Evolutionary conservation across 1,284 basidiomycete genomes (phyloP), one percentile per base, ranked within the genome.

Genomic region (Marasmius tenuissimus): DNA sequence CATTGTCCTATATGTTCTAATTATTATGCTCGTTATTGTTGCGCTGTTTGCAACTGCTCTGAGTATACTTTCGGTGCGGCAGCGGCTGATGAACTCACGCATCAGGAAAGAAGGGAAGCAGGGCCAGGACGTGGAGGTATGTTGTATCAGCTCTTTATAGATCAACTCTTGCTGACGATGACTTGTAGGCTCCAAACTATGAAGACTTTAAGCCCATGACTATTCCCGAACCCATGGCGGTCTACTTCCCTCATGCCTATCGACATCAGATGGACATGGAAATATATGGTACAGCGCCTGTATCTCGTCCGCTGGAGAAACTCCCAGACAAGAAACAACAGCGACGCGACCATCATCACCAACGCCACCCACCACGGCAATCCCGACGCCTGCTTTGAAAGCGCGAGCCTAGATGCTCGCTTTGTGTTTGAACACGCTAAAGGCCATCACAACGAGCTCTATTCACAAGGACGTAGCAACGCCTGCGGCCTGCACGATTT

Each of bases 181-280:
- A 14, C 8, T n/a, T 10, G 20, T 2, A 47, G 45, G 45, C 16
- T 47, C 11, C 16, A n/a, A 34, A 37, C 7, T 18, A 54, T 11
- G 52, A 54, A 12, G 34, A 54, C 52, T 38, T 37, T 54, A 38
- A 54, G 20, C 52, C 34, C 16, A n/a, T 7, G 11, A 33, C 27
- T n/a, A 54, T 54, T 18, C 52, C 52, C n/a, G 33, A 35, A 20
- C 52, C 52, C 18, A 37, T 54, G 52, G 52, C 52, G 11, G 52
- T 35, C 10, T 54, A 54, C 52, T 54, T 54, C 14, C 52, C 52
- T 35, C 34, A 16, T 38, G 34, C 33, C 4, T 54, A 54, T 20
- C 33, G 52, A 37, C 52, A 54, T 18, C 52, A 54, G 52, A 54
- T 54, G 52, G 52, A 54, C n/a, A 54, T 54, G 52, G 52, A 54